phyloP scores from a whole-genome alignment of 75 land plant species.

The Chamaecyparis obtusa region DNA sequence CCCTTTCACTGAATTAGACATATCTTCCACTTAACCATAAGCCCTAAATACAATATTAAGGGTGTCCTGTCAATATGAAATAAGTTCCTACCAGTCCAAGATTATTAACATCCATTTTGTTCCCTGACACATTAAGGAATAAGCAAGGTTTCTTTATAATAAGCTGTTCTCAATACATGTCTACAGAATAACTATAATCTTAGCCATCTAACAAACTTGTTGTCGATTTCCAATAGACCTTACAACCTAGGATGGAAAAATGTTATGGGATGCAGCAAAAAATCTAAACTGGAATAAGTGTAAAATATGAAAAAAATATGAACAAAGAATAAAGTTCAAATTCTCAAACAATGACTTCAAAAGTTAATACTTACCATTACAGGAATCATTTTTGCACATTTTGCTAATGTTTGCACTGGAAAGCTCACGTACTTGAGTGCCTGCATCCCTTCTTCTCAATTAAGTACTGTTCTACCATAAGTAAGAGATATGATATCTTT shows the following conservation, averaged over 20 bases:
- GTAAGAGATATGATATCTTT: neutral
- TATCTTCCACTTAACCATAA: neutral
- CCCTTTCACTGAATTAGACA: neutral
- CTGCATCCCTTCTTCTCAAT: conserved; percentile 31
- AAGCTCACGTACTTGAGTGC: conserved; percentile 97
- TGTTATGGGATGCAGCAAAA: neutral
- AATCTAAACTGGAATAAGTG: neutral
- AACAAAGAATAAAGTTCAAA: neutral
- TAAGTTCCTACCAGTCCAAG: neutral
- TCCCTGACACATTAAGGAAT: neutral
- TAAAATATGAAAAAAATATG: neutral
- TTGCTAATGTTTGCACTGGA: conserved; percentile 95
- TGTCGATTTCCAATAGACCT: neutral
- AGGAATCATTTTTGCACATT: conserved; percentile 99
- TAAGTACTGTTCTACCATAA: neutral
- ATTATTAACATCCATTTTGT: neutral
- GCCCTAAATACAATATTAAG: neutral
- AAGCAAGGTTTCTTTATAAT: neutral
- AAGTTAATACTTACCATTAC: conserved; percentile 69
- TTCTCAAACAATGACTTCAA: conserved; percentile 1
- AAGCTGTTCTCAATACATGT: neutral
- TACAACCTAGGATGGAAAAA: neutral
- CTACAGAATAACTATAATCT: neutral
- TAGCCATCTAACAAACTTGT: neutral
- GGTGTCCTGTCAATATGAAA: neutral